A percentile compares a stretch with the other conserved stretches of the same genome.
These are phyloP conservation scores for Clonostachys solani DNA, from an alignment of 2,329 filamentous ascomycete species.

Conservation along the genomic window DNA sequence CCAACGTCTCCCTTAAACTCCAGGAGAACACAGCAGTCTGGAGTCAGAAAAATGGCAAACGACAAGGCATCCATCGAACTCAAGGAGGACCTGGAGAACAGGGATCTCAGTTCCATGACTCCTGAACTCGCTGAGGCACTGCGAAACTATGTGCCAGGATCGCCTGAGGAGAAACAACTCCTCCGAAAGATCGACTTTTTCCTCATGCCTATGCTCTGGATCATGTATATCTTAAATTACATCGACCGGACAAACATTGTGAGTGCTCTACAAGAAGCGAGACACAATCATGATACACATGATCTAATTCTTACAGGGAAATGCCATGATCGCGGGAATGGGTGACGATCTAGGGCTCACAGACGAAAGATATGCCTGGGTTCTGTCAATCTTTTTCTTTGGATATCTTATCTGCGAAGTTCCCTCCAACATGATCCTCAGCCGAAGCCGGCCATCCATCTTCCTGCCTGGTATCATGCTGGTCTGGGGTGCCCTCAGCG, in stretches of 20 bases:
- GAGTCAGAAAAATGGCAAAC: background rate
- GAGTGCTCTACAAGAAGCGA: constrained; percentile 21
- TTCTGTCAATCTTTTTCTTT: constrained; percentile 32
- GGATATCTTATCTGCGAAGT: constrained; percentile 48
- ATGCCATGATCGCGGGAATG: constrained; percentile 52
- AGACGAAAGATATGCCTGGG: constrained; percentile 25
- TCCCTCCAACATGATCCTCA: constrained; percentile 47
- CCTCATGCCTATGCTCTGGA: constrained; percentile 51
- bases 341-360: constrained; percentile 29
- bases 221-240: constrained; percentile 7
- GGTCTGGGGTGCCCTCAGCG: constrained; percentile 31
- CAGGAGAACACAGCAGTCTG: no score
- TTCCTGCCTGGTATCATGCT: constrained; percentile 46
- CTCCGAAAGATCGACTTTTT: constrained; percentile 57
- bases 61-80: background rate
- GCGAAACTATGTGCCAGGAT: constrained; percentile 16
- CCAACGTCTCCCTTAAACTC: no score
- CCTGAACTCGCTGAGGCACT: constrained; percentile 14
- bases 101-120: background rate
- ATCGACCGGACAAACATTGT: constrained; percentile 12
- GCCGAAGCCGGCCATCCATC: constrained; percentile 39
- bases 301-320: constrained; percentile 51
- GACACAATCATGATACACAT: constrained; percentile 15
- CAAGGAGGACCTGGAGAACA: background rate
- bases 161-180: constrained; percentile 44